Percentiles rank a stretch among this genome's conserved stretches.
These are phyloP conservation scores for Citrus glauca DNA, from an alignment of 345 rosid genomes.

Conservation along the genomic window DNA sequence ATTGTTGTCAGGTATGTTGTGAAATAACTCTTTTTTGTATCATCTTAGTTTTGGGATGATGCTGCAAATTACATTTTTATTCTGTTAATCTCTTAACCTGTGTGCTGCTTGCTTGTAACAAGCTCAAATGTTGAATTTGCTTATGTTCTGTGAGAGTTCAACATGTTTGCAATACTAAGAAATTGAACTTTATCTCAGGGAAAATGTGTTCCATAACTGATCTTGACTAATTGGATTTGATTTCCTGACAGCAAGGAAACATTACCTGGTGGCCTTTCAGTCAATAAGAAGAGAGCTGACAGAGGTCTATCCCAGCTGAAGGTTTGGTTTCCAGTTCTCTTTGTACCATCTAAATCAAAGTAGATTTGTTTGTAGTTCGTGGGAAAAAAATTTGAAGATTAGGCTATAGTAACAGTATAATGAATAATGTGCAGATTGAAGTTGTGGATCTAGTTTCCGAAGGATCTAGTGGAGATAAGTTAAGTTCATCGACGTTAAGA, in stretches of 20 bases:
- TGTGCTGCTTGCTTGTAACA: not conserved
- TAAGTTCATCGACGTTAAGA: constrained; percentile 70
- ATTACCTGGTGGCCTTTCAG: constrained; percentile 76
- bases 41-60: not conserved
- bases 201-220: not conserved
- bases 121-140: not conserved
- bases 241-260: constrained; percentile 78
- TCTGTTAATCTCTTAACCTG: not conserved
- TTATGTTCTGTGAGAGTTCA: not conserved
- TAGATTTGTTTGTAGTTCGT: not conserved
- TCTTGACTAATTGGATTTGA: constrained; percentile 1
- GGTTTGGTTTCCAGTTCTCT: constrained; percentile 37
- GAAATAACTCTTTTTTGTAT: not conserved
- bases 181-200: not conserved
- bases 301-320: constrained; percentile 62
- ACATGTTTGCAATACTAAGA: not conserved
- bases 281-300: constrained; percentile 73
- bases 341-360: not conserved
- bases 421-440: constrained; percentile 47
- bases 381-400: not conserved
- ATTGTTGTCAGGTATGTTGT: constrained; percentile 73
- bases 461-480: constrained; percentile 56
- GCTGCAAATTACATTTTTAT: not conserved
- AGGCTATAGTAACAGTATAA: not conserved
- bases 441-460: constrained; percentile 80